phyloP scores from a whole-genome alignment of 495 filamentous ascomycete genomes.

The Peziza echinospora region DNA sequence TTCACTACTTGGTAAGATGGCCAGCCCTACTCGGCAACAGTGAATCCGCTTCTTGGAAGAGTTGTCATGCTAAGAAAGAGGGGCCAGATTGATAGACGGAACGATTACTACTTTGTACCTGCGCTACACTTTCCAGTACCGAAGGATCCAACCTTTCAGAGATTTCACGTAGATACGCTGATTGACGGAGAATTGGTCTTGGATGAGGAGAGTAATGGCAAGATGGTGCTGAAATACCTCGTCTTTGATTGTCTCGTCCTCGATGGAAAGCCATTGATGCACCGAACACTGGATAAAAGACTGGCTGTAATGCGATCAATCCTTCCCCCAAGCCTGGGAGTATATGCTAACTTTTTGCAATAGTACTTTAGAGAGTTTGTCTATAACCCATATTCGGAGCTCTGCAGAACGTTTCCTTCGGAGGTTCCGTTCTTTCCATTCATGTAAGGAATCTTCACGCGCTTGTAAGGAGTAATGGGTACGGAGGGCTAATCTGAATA shows the following conservation, averaged over 20 bases:
- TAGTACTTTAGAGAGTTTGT: conserved; percentile 56
- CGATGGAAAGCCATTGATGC: conserved; percentile 53
- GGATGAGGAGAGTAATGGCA: conserved; percentile 42
- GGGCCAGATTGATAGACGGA: conserved; percentile 66
- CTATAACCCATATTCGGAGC: conserved; percentile 51
- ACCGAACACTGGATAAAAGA: conserved; percentile 65
- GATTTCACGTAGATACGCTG: conserved; percentile 59
- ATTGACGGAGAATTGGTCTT: conserved; percentile 86
- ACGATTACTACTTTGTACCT: conserved; percentile 76
- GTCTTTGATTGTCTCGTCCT: conserved; percentile 85
- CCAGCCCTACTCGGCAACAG: neutral
- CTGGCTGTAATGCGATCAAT: conserved; percentile 28
- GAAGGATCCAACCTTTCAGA: conserved; percentile 30
- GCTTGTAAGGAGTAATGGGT: no score
- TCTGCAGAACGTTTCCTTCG: conserved; percentile 45
- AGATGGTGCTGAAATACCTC: conserved; percentile 50
- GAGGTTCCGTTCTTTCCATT: conserved; percentile 54
- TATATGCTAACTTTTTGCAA: conserved; percentile 4
- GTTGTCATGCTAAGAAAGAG: neutral
- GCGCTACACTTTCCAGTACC: conserved; percentile 61
- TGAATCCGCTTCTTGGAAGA: no score
- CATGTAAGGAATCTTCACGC: conserved; percentile 13
- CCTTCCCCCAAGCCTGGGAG: neutral
- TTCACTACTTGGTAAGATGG: conserved; percentile 39
- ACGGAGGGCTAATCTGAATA: conserved; percentile 6